Conservation (phyloP, 495 filamentous ascomycete species). For the Hapsidospora chrysogenum region DNA sequence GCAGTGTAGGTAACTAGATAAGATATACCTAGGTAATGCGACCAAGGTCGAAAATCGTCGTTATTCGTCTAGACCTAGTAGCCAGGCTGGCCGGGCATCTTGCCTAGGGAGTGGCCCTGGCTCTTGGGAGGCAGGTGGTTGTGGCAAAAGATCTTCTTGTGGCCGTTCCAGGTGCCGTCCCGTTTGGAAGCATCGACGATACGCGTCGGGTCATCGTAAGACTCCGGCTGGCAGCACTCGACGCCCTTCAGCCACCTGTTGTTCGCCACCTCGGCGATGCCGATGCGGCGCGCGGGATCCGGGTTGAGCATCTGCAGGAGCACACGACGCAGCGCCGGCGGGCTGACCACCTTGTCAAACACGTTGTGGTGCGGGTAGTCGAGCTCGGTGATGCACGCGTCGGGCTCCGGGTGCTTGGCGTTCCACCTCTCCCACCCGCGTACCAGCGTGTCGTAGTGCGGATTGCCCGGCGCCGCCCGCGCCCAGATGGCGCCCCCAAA, state of each 20-base stretch:
- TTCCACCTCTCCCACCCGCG: conserved; percentile 47
- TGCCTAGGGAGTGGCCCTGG: conserved; percentile 23
- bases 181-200: conserved; percentile 37
- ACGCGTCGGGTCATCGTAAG: conserved; percentile 32
- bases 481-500: conserved; percentile 50
- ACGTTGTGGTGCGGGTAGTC: conserved; percentile 33
- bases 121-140: conserved; percentile 28
- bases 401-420: conserved; percentile 24
- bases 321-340: conserved; percentile 39
- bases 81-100: conserved; percentile 29
- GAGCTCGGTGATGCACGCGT: conserved; percentile 26
- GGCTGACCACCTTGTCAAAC: conserved; percentile 33
- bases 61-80: too few species aligned
- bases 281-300: conserved; percentile 45
- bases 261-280: conserved; percentile 41
- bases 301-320: conserved; percentile 66
- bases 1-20: too few species aligned
- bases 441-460: conserved; percentile 39
- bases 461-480: conserved; percentile 23
- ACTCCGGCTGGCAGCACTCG: conserved; percentile 54
- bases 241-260: conserved; percentile 48
- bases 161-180: conserved; percentile 19
- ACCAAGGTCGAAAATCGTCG: too few species aligned
- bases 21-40: too few species aligned
- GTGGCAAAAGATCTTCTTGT: conserved; percentile 29